Percentiles rank a stretch among this genome's conserved stretches.
phyloP scores from a whole-genome alignment of 129 eudicot species.

The Centella asiatica region DNA sequence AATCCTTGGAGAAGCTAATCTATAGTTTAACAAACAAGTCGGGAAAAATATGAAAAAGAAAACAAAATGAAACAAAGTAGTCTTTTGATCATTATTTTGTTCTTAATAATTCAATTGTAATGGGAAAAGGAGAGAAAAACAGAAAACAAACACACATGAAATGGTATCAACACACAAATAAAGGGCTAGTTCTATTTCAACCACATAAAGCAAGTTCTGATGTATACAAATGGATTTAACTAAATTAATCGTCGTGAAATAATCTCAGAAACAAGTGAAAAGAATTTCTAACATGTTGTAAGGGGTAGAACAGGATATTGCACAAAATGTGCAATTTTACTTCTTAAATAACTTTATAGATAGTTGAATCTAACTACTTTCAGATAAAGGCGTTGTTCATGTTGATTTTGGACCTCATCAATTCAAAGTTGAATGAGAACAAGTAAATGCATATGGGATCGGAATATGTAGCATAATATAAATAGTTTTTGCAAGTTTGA shows the following conservation, averaged over 20 bases:
- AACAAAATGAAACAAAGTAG: background rate
- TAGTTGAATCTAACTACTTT: background rate
- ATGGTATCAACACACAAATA: background rate
- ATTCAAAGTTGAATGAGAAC: background rate
- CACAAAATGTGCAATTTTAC: background rate
- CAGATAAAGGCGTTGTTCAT: background rate
- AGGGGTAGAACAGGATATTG: background rate
- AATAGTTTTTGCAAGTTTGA: background rate
- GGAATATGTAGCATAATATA: background rate
- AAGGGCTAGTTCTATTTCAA: background rate
- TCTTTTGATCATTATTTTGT: background rate
- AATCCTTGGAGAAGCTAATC: conserved; percentile 67
- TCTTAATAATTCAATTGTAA: background rate
- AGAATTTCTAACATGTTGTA: background rate
- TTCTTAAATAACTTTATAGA: background rate
- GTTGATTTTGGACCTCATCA: background rate
- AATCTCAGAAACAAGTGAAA: no score
- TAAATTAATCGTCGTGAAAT: background rate
- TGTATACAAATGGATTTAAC: background rate
- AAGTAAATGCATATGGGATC: no score
- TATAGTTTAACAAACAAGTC: conserved; percentile 17
- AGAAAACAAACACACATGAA: background rate
- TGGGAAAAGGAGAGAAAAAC: background rate
- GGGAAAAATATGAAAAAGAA: background rate
- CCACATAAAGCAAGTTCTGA: no score